A percentile compares a stretch with the other conserved stretches of the same genome.
Conservation (phyloP, 495 filamentous ascomycete species). For the Aspergillus bertholletiae region DNA sequence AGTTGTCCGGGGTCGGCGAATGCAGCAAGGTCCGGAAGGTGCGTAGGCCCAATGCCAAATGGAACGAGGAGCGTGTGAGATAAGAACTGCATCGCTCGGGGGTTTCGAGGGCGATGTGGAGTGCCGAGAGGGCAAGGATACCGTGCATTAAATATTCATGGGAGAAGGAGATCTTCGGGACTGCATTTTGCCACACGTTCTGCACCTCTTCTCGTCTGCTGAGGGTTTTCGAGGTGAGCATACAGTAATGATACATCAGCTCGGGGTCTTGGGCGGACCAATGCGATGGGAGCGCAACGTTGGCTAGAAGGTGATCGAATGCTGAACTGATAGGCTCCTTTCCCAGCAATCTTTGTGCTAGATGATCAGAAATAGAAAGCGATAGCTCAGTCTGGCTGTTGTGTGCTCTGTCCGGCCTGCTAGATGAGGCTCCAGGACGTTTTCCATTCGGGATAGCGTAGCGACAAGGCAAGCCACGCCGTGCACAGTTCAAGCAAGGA, state of each 20-base stretch:
- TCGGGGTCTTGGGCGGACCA: slow-evolving; percentile 6
- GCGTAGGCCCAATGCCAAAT: not conserved
- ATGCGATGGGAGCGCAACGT: not conserved
- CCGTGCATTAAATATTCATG: slow-evolving; percentile 46
- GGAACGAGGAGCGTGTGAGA: not conserved
- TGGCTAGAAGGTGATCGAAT: too few species aligned
- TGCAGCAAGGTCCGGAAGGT: not conserved
- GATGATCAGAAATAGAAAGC: too few species aligned
- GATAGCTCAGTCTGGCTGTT: too few species aligned
- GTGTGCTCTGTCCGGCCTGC: too few species aligned
- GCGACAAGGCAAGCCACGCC: too few species aligned
- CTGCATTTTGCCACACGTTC: slow-evolving; percentile 31
- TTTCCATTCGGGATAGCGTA: too few species aligned
- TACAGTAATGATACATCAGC: slow-evolving; percentile 6
- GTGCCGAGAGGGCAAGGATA: slow-evolving; percentile 39
- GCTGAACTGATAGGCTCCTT: too few species aligned
- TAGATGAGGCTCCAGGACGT: too few species aligned
- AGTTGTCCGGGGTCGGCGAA: slow-evolving; percentile 2
- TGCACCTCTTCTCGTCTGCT: not conserved
- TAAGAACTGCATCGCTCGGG: slow-evolving; percentile 3
- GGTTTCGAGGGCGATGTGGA: slow-evolving; percentile 32
- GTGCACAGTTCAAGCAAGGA: too few species aligned
- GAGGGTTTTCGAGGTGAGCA: slow-evolving; percentile 2
- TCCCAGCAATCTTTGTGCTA: too few species aligned
- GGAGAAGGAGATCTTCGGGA: slow-evolving; percentile 36